A percentile compares a stretch with the other conserved stretches of the same genome.
These are phyloP conservation scores for Potentilla sterilis DNA, from an alignment of 306 rosid genomes.

Conservation along the genomic window DNA sequence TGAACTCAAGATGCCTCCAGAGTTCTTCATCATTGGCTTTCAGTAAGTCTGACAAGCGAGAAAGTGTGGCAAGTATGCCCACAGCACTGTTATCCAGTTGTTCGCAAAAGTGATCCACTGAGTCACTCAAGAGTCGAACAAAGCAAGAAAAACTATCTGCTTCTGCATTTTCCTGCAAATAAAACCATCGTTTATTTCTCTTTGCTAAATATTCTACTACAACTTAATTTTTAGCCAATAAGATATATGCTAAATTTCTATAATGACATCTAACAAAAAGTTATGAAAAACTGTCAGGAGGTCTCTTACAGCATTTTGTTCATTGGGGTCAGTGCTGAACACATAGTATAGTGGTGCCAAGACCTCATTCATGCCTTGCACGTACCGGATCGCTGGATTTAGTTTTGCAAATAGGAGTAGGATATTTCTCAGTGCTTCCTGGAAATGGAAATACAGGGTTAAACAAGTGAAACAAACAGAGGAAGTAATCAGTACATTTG, in stretches of 20 bases:
- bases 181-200: conserved; percentile 11
- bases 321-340: conserved; percentile 54
- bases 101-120: conserved; percentile 83
- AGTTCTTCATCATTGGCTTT: conserved; percentile 62
- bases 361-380: conserved; percentile 94
- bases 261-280: background rate
- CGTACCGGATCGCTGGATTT: conserved; percentile 77
- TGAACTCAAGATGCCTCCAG: conserved; percentile 81
- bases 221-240: background rate
- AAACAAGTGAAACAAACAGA: background rate
- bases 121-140: conserved; percentile 68
- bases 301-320: conserved; percentile 62
- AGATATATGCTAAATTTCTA: background rate
- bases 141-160: conserved; percentile 85
- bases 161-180: conserved; percentile 62
- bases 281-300: conserved; percentile 14
- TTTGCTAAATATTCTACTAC: background rate
- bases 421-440: conserved; percentile 84
- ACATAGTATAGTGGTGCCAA: conserved; percentile 78
- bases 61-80: conserved; percentile 72
- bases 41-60: conserved; percentile 59
- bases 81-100: conserved; percentile 72
- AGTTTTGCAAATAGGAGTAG: conserved; percentile 72
- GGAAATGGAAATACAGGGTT: conserved; percentile 22
- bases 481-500: background rate